Conservation (phyloP, 2,329 filamentous ascomycete species). For the Exophiala alcalophila region DNA sequence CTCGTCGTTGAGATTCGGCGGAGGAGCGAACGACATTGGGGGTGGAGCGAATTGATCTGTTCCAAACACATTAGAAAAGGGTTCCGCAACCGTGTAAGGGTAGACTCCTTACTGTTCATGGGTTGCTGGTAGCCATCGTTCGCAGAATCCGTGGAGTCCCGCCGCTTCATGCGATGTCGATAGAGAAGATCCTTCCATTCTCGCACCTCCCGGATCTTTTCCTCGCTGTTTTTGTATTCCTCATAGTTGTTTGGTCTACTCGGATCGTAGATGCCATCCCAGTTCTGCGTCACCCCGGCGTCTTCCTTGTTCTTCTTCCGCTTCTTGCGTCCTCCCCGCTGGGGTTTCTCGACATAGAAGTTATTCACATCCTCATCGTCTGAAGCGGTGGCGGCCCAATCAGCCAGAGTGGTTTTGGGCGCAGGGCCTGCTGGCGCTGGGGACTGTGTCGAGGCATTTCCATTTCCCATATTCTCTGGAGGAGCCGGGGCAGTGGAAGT, state of each 20-base stretch:
- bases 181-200: constrained; percentile 86
- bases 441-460: constrained; percentile 12
- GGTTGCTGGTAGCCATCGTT: constrained; percentile 47
- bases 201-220: constrained; percentile 72
- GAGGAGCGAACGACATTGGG: constrained; percentile 51
- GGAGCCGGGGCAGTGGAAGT: constrained; percentile 30
- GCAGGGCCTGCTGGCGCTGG: constrained; percentile 33
- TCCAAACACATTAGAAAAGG: constrained; percentile 7
- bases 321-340: constrained; percentile 74
- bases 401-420: constrained; percentile 68
- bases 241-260: constrained; percentile 77
- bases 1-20: constrained; percentile 37
- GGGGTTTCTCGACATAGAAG: constrained; percentile 67
- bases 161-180: constrained; percentile 59
- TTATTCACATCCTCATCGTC: constrained; percentile 75
- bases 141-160: constrained; percentile 46
- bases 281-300: constrained; percentile 61
- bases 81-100: not conserved
- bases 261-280: constrained; percentile 90
- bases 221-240: constrained; percentile 79
- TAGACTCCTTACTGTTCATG: constrained; percentile 45
- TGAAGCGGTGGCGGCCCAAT: constrained; percentile 68
- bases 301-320: constrained; percentile 67
- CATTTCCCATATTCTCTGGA: constrained; percentile 27
- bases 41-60: constrained; percentile 53